Evolutionary conservation across 257 asterid species (phyloP).

Genomic region (Solanum ahanhuiri): DNA sequence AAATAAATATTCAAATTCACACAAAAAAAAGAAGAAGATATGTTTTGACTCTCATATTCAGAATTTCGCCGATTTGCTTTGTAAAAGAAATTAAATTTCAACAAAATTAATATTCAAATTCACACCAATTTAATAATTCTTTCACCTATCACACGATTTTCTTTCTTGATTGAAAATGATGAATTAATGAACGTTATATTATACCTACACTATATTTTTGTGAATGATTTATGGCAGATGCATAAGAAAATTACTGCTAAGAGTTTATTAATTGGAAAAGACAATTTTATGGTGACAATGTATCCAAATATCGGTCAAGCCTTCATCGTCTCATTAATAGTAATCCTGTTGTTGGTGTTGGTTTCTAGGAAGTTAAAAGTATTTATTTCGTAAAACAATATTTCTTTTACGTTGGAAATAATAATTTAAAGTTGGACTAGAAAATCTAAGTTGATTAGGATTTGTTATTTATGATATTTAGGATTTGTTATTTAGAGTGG

Average conservation of each 20-base stretch:
- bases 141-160: neutral
- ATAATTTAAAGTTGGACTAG: too few relatives aligned
- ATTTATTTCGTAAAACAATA: too few relatives aligned
- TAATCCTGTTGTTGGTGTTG: neutral
- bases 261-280: neutral
- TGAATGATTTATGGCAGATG: neutral
- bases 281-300: conserved; percentile 3
- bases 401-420: too few relatives aligned
- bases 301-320: conserved; percentile 24
- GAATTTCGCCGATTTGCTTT: neutral
- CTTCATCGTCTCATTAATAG: conserved; percentile 12
- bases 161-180: neutral
- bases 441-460: too few relatives aligned
- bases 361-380: too few relatives aligned
- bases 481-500: too few relatives aligned
- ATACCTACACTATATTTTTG: neutral
- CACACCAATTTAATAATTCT: neutral
- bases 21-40: neutral
- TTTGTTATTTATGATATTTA: too few relatives aligned
- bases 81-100: neutral
- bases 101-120: neutral
- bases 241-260: neutral
- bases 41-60: neutral
- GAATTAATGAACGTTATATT: neutral
- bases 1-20: too few relatives aligned